phyloP scores from a whole-genome alignment of 805 yeast genomes.

The Torulaspora maleeae region DNA sequence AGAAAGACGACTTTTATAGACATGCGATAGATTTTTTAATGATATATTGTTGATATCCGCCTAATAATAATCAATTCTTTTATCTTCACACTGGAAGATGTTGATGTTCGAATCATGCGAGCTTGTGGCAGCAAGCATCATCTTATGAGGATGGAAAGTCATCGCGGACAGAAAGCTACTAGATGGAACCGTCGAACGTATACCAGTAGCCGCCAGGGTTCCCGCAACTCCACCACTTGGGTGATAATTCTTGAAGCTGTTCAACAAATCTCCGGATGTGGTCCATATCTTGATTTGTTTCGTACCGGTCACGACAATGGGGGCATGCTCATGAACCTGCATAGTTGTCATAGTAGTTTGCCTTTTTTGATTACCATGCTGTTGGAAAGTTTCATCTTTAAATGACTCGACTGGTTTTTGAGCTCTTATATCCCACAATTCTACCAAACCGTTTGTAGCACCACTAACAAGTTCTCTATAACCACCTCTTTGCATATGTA shows the following conservation, averaged over 20 bases:
- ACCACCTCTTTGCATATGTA: conserved; percentile 97
- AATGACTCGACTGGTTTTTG: conserved; percentile 67
- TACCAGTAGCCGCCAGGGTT: conserved; percentile 34
- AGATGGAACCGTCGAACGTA: conserved; percentile 28
- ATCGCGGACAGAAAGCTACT: conserved; percentile 56
- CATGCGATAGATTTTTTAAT: neutral
- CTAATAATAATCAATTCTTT: conserved; percentile 14
- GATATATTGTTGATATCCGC: neutral
- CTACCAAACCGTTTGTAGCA: conserved; percentile 72
- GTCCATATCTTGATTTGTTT: conserved; percentile 77
- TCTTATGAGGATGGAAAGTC: conserved; percentile 87
- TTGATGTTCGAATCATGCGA: conserved; percentile 70
- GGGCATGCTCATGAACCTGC: conserved; percentile 94
- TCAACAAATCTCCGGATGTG: conserved; percentile 70
- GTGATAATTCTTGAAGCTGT: conserved; percentile 49
- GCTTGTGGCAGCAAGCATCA: conserved; percentile 85
- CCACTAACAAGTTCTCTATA: conserved; percentile 85
- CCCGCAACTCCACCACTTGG: conserved; percentile 33
- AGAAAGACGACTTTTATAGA: neutral
- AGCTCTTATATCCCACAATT: conserved; percentile 84
- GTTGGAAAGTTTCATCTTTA: conserved; percentile 44
- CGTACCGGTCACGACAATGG: conserved; percentile 84
- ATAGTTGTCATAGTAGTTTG: conserved; percentile 51
- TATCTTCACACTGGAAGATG: conserved; percentile 51
- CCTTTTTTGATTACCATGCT: conserved; percentile 28